Conservation (phyloP, 1,284 basidiomycete genomes). For the Malassezia obtusa region DNA sequence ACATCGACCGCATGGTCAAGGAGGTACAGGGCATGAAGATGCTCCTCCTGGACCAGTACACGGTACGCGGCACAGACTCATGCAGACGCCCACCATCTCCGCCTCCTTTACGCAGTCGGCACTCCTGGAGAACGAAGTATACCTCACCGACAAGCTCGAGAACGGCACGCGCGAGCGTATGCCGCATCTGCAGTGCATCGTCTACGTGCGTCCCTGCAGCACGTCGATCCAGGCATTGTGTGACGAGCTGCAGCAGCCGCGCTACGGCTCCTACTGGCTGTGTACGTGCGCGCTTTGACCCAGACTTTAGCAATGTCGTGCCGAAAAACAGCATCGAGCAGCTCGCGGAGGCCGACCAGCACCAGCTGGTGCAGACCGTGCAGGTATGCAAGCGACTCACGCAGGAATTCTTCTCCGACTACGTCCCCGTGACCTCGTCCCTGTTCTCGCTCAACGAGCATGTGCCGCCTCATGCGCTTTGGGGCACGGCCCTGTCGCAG, state of each 20-base stretch:
- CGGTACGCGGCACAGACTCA: slow-evolving; percentile 44
- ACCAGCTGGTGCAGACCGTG: slow-evolving; percentile 90
- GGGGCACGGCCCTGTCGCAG: slow-evolving; percentile 58
- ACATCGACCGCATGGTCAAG: slow-evolving; percentile 79
- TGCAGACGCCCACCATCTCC: slow-evolving; percentile 74
- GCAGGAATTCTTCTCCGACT: slow-evolving; percentile 50
- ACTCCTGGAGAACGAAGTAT: slow-evolving; percentile 89
- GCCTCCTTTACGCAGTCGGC: slow-evolving; percentile 88
- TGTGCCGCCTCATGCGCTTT: slow-evolving; percentile 53
- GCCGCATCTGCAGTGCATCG: slow-evolving; percentile 92
- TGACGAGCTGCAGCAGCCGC: slow-evolving; percentile 64
- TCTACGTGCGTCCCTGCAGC: slow-evolving; percentile 73
- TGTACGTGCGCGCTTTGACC: slow-evolving; percentile 9
- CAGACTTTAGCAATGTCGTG: slow-evolving; percentile 74
- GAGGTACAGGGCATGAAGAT: slow-evolving; percentile 85
- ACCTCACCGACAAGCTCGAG: slow-evolving; percentile 92
- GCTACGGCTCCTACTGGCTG: slow-evolving; percentile 85
- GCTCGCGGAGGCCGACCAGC: slow-evolving; percentile 86
- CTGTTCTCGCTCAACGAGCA: slow-evolving; percentile 68
- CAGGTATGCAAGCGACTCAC: no score
- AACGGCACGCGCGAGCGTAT: slow-evolving; percentile 58
- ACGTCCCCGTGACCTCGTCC: slow-evolving; percentile 56
- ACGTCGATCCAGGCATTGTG: slow-evolving; percentile 72
- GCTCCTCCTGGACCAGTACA: slow-evolving; percentile 86
- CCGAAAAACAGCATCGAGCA: slow-evolving; percentile 84